phyloP scores from a whole-genome alignment of 306 rosid species.

The Potentilla sterilis region DNA sequence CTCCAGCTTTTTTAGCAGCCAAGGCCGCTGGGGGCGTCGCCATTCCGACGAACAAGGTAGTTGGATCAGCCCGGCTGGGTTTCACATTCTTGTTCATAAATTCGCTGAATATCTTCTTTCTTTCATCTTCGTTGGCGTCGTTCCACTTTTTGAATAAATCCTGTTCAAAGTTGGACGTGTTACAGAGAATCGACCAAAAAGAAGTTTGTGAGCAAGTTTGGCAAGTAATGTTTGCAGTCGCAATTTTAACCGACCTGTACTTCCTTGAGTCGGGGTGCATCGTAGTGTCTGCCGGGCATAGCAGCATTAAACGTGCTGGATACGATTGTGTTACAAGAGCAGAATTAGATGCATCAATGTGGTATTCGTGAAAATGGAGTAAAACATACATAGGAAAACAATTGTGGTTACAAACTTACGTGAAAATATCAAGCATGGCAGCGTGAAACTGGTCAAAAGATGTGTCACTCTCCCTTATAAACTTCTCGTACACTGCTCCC shows the following conservation, averaged over 20 bases:
- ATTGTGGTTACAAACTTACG: slow-evolving; percentile 28
- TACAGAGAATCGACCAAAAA: not conserved
- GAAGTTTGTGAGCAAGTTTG: not conserved
- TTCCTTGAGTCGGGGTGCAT: slow-evolving; percentile 34
- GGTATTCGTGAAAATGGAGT: not conserved
- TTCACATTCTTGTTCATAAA: slow-evolving; percentile 36
- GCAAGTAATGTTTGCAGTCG: not conserved
- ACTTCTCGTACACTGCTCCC: slow-evolving; percentile 35
- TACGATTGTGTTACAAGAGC: not conserved
- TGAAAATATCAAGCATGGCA: slow-evolving; percentile 62
- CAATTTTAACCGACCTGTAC: slow-evolving; percentile 35
- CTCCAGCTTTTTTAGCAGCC: slow-evolving; percentile 49
- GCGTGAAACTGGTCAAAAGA: slow-evolving; percentile 31
- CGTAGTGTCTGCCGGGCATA: slow-evolving; percentile 64
- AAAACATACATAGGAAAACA: not conserved
- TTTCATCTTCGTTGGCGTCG: not conserved
- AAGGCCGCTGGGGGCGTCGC: slow-evolving; percentile 59
- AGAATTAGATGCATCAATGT: not conserved
- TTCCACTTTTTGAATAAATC: slow-evolving; percentile 12
- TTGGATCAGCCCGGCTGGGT: slow-evolving; percentile 35
- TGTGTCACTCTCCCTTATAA: slow-evolving; percentile 25
- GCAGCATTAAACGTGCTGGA: slow-evolving; percentile 50
- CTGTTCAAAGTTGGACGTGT: slow-evolving; percentile 31
- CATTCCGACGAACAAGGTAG: slow-evolving; percentile 53
- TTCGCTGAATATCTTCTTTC: not conserved